Base-by-base conservation (phyloP, 768 basidiomycete genomes). In the Hirschioporus abietinus region DNA sequence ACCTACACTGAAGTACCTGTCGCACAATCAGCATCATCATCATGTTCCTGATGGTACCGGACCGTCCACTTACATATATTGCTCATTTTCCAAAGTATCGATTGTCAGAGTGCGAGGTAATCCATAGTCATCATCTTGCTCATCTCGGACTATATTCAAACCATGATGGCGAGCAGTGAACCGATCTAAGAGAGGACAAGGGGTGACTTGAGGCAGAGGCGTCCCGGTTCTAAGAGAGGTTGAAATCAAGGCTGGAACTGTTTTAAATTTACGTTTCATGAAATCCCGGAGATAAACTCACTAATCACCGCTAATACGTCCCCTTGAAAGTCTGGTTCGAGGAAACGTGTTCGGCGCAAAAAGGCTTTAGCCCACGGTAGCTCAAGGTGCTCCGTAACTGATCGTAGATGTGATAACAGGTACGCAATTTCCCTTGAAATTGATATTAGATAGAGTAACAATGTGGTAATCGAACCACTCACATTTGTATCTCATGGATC, bases 201-300 rank as follows among this genome's bases (percentile, higher is more conserved):
- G 93, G 2, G 93, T 95, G 65, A 95, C 90, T 72, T 95, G 93
- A 0, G 93, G 93, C 1, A 96, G 79, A 0, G 94, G 87, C 7
- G 78, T 79, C 1, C 91, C 93, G 0, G 88, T 88, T 18, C 89
- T 84, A 18, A 96, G 78, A 9, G 92, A 83, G 0, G 87, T 88
- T 0, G 92, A 89, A 65, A 92, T 87, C 84, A 96, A 85, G 36
- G 84, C 91, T 92, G 35, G 27, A 34, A 62, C 23, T 12, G 3
- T 23, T 6, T 58, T 58, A 30, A 1, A 65, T 5, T 35, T 35
- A 18, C 20, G 15, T 30, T 35, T 12, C 26, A 24, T 68, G 57
- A 61, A 34, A 18, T 35, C 34, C 64, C 42, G 18, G 25, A n/a
- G 17, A 66, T 27, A 5, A 20, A 72, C 85, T 63, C 68, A 90